phyloP scores from a whole-genome alignment of 2,329 filamentous ascomycete genomes.

The Ophiostoma sp. region DNA sequence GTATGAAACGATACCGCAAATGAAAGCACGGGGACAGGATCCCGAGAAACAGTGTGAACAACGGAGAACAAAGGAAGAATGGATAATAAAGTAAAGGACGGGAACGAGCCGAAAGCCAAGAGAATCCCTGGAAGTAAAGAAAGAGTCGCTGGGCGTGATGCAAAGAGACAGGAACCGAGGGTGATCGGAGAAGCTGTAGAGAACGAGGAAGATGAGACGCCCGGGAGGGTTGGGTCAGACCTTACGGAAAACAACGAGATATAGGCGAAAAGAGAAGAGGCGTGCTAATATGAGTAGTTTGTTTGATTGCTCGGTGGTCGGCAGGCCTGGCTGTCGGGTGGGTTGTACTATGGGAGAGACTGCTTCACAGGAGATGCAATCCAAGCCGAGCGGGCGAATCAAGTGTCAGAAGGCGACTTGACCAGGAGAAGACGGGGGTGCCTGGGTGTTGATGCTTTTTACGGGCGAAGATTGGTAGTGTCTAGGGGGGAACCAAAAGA shows the following conservation, averaged over 20 bases:
- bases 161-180: not conserved
- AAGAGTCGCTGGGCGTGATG: too few relatives aligned
- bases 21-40: not conserved
- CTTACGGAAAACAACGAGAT: not conserved
- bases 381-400: conserved; percentile 19
- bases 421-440: conserved; percentile 22
- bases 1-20: not conserved
- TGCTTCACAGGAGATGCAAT: conserved; percentile 11
- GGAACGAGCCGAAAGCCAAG: not conserved
- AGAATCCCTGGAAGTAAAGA: too few relatives aligned
- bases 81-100: not conserved
- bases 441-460: conserved; percentile 25
- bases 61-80: not conserved
- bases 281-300: not conserved
- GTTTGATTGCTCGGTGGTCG: not conserved
- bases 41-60: not conserved
- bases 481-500: conserved; percentile 26
- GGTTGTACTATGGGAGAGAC: conserved; percentile 17
- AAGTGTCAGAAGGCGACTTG: conserved; percentile 18
- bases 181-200: not conserved
- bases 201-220: not conserved
- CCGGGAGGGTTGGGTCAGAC: not conserved
- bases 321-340: not conserved
- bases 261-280: not conserved
- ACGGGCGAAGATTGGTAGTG: conserved; percentile 10